Conservation (phyloP, 441 rosid genomes). For the Caryocar brasiliense region DNA sequence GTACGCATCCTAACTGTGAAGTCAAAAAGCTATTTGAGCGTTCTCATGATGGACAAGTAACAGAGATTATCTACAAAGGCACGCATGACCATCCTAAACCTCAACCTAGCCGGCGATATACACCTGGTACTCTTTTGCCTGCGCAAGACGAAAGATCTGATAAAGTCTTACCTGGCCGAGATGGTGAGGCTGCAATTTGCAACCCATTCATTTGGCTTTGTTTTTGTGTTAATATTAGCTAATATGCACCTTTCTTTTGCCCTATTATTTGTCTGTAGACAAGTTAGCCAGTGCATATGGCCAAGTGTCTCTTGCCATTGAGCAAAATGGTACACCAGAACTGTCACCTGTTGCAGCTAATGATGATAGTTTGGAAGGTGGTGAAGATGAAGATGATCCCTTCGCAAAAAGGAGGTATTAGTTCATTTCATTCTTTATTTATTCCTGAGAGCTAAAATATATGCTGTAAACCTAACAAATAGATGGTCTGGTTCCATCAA, state of each 20-base stretch:
- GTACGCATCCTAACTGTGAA: constrained; percentile 94
- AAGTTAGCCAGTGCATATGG: constrained; percentile 42
- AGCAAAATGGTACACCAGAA: constrained; percentile 43
- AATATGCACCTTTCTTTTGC: constrained; percentile 7
- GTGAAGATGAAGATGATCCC: constrained; percentile 72
- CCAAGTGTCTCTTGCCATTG: constrained; percentile 34
- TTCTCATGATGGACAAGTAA: constrained; percentile 77
- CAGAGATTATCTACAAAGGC: constrained; percentile 90
- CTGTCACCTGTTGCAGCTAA: constrained; percentile 42
- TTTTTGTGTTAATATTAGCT: constrained; percentile 1
- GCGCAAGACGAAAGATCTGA: constrained; percentile 64
- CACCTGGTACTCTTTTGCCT: constrained; percentile 47
- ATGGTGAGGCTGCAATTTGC: constrained; percentile 41
- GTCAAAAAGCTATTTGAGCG: constrained; percentile 94
- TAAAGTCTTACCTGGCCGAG: constrained; percentile 35
- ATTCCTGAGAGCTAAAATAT: not conserved
- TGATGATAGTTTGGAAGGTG: constrained; percentile 46
- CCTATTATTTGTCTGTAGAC: constrained; percentile 29
- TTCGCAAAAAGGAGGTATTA: constrained; percentile 68
- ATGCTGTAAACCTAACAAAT: constrained; percentile 10
- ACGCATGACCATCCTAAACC: constrained; percentile 96
- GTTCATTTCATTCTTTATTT: constrained; percentile 5
- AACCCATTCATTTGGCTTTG: not conserved
- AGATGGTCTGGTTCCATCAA: constrained; percentile 13
- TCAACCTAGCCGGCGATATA: constrained; percentile 64